Base-by-base conservation (phyloP, 1,284 basidiomycete genomes). In the Abortiporus biennis region DNA sequence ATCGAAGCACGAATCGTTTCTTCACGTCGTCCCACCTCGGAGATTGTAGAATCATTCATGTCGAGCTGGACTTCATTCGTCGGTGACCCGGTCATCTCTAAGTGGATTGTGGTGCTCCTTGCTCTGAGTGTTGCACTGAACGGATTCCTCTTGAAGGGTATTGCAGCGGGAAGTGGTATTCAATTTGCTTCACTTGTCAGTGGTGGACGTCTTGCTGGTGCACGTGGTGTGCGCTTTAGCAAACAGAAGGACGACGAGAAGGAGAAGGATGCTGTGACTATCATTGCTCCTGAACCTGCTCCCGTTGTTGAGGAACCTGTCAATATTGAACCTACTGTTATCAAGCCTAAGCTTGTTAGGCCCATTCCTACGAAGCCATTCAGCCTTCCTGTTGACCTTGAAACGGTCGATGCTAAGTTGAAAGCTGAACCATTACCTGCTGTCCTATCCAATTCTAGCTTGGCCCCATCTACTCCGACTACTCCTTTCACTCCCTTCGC, bases 101-200 rank as follows among this genome's bases (percentile, higher is more conserved):
- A 99, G 69, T 96, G 92, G 90, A 95, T 99, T 55, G 88, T 97
- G 42, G 72, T 93, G 41, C 73, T 88, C 13, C 79, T 99, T 24
- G 85, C 82, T 2, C 77, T 95, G 51, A 92, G 86, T 49, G 85
- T 99, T 49, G 80, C 86, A 48, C 72, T 99, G 49, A 99, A 99
- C 55, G 93, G 92, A 1, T 97, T 93, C 61, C 72, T 99, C 24
- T 75, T 99, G 48, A 95, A 93, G 64, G 84, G 85, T 5, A 81
- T 85, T 31, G 78, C 78, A 0, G 59, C 56, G 64, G 58, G 60
- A 19, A 59, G 54, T 25, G 57, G 57, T 6, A 49, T 59, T 9
- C 50, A 56, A 0, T 50, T 44, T 36, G 33, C 33, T 8, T 13
- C 35, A 9, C 42, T 35, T 13, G 38, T 40, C 24, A 31, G 53